Percentiles rank a stretch among this genome's conserved stretches.
Evolutionary conservation across 1,139 yeast species (phyloP).

Genomic region (Kodamaea fungicola): DNA sequence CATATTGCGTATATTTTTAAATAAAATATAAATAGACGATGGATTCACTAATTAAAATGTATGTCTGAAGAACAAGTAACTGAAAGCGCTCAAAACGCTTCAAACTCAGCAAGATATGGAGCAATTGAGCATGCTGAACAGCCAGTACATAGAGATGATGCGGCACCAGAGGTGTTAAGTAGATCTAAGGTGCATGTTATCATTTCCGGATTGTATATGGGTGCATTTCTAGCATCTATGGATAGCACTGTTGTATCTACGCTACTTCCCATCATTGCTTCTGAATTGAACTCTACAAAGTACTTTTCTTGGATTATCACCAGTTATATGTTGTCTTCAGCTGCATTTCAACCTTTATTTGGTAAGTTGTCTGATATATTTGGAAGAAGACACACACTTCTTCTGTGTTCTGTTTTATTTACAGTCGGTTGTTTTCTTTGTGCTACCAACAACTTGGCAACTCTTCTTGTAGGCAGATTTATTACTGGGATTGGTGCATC

Average conservation of each 20-base stretch:
- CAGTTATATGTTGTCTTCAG: slow-evolving; percentile 35
- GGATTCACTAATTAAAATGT: neutral
- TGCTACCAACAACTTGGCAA: slow-evolving; percentile 33
- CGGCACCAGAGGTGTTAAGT: slow-evolving; percentile 11
- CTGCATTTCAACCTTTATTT: slow-evolving; percentile 64
- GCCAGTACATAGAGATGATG: slow-evolving; percentile 12
- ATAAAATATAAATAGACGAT: neutral
- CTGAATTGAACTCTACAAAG: slow-evolving; percentile 38
- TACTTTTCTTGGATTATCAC: slow-evolving; percentile 49
- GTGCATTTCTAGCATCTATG: slow-evolving; percentile 41
- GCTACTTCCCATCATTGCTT: slow-evolving; percentile 39
- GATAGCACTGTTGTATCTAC: slow-evolving; percentile 47
- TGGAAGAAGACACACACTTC: slow-evolving; percentile 56
- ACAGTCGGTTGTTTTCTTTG: slow-evolving; percentile 41
- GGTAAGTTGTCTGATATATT: slow-evolving; percentile 86
- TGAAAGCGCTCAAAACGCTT: too few relatives aligned
- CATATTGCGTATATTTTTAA: slow-evolving; percentile 5
- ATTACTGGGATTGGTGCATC: slow-evolving; percentile 57
- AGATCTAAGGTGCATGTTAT: slow-evolving; percentile 33
- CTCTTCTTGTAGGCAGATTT: slow-evolving; percentile 57
- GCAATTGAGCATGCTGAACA: slow-evolving; percentile 11
- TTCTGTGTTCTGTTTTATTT: slow-evolving; percentile 35
- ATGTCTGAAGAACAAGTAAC: neutral
- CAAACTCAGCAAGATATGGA: slow-evolving; percentile 13
- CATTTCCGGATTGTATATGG: slow-evolving; percentile 35